A percentile compares a stretch with the other conserved stretches of the same genome.
Conservation (phyloP, 768 basidiomycete genomes). For the Mrakia blollopis region DNA sequence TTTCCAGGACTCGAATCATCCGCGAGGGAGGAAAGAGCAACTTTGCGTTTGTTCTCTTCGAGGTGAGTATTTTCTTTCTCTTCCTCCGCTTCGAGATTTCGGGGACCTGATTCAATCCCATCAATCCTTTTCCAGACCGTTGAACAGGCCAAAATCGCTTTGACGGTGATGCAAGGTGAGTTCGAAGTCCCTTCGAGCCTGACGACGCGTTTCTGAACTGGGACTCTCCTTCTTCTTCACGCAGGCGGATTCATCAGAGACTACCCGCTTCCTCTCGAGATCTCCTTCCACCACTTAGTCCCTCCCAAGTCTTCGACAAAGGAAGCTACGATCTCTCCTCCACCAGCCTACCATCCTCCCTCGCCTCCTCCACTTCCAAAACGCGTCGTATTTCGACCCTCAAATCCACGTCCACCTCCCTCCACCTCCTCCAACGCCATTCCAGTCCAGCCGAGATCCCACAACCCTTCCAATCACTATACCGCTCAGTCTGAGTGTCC, state of each 20-base stretch:
- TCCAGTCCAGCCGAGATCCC: too few species aligned
- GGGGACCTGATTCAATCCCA: too few species aligned
- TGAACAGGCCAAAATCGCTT: background rate
- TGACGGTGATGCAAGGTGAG: background rate
- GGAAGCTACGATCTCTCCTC: background rate
- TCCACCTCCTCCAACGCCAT: background rate
- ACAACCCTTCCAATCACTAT: too few species aligned
- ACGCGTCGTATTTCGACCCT: background rate
- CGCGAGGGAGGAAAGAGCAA: background rate
- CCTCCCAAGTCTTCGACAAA: background rate
- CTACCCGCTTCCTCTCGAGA: background rate
- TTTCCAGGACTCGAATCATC: background rate
- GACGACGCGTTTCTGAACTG: background rate
- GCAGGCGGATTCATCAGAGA: background rate
- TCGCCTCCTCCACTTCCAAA: background rate
- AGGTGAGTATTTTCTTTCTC: background rate
- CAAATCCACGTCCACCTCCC: background rate
- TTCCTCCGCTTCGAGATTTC: background rate
- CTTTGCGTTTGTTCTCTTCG: background rate
- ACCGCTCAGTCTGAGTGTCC: too few species aligned
- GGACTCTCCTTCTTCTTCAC: background rate
- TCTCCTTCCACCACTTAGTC: background rate
- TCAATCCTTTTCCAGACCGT: background rate
- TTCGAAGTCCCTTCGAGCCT: background rate
- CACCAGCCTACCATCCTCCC: background rate